phyloP scores from a whole-genome alignment of 2,329 filamentous ascomycete species.

The Phialemoniopsis sp. region DNA sequence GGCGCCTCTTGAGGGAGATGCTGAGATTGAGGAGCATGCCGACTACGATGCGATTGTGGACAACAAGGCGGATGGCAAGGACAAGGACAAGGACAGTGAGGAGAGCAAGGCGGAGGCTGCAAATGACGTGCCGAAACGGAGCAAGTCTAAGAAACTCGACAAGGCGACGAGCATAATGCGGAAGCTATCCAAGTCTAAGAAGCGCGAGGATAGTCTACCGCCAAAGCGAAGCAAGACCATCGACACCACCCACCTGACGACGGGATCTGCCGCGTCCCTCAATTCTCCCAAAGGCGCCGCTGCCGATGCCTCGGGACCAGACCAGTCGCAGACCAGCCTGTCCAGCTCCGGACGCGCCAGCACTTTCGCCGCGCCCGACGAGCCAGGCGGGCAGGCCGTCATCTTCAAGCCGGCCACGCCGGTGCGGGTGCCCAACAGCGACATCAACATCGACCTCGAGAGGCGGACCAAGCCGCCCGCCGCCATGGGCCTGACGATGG shows the following conservation, averaged over 20 bases:
- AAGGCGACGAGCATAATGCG: constrained; percentile 10
- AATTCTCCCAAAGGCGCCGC: constrained; percentile 6
- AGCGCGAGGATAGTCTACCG: background rate
- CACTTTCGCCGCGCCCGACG: constrained; percentile 14
- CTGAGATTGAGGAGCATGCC: constrained; percentile 2
- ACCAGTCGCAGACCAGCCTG: constrained; percentile 8
- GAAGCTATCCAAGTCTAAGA: constrained; percentile 15
- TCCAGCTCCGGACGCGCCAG: constrained; percentile 4
- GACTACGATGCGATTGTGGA: constrained; percentile 9
- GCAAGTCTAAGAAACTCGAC: constrained; percentile 11
- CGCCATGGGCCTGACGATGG: constrained; percentile 79
- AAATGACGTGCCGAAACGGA: constrained; percentile 10
- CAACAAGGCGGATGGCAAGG: constrained; percentile 1
- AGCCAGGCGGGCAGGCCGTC: constrained; percentile 65
- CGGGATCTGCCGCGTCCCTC: constrained; percentile 1
- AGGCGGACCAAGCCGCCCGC: constrained; percentile 75
- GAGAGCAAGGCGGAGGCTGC: constrained; percentile 13
- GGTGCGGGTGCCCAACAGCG: constrained; percentile 72
- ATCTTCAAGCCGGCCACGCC: constrained; percentile 70
- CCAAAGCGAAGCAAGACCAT: constrained; percentile 17
- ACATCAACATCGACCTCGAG: constrained; percentile 88
- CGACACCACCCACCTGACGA: constrained; percentile 11
- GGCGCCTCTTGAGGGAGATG: constrained; percentile 12
- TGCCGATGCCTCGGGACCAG: background rate
- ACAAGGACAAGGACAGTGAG: constrained; percentile 5